Base-by-base conservation (phyloP, 176 grass and related monocot species). In the Alopecurus myosuroides region DNA sequence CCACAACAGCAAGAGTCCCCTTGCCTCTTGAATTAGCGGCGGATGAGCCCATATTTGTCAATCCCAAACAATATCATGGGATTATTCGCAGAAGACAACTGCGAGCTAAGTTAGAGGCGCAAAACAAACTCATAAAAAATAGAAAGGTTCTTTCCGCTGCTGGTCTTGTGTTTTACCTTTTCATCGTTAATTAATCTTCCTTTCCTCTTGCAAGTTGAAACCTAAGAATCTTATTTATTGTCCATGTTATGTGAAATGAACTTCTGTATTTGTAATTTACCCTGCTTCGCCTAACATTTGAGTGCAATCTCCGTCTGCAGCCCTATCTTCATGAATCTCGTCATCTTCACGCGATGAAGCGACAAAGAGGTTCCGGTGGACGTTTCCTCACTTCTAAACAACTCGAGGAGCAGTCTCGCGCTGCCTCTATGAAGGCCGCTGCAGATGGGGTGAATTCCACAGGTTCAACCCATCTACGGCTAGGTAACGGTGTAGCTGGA, bases 291-390 rank as follows among this genome's bases (percentile, higher is more conserved):
- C 31, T 64, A 85, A 85, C 56, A 46, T 26, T 35, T 35, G 6
- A 49, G 33, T 35, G 30, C n/a, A 44, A 62, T 70, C 25, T 83
- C 25, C 70, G 60, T 77, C 9, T 56, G 13, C 90, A 95, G 93
- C 93, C 93, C 56, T 95, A 95, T 68, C 93, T 95, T 68, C 93
- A 95, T 10, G 93, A 95, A 48, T 95, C 93, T 76, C 86, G 93
- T 18, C 93, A 95, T 85, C 85, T 79, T 81, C 93, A 95, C 53
- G 93, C 90, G 3, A 92, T 95, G 90, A 95, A 95, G 72, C 78
- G 93, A 78, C 86, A 77, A 76, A 92, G 93, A 52, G 88, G 93
- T 75, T 90, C 90, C 0, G 86, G 93, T 20, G 93, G 93, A 28
- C 88, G 93, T 51, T 95, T 95, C 79, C 93, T 95, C 19, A 95